phyloP scores from a whole-genome alignment of 306 rosid species.

The Vigna nakashimae region DNA sequence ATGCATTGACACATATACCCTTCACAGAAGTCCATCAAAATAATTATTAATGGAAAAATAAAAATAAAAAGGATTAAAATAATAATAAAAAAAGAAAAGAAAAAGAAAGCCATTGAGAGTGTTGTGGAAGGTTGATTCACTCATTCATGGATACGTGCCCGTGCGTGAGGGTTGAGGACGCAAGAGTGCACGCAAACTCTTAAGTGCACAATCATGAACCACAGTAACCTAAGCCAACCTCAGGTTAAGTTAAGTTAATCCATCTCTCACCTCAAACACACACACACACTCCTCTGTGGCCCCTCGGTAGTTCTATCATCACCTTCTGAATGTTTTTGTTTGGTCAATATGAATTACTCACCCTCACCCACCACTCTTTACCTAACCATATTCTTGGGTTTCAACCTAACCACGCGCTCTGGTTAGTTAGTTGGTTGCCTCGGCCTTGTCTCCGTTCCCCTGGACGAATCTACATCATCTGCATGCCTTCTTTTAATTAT shows the following conservation, averaged over 20 bases:
- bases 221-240: conserved; percentile 28
- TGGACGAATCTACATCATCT: conserved; percentile 45
- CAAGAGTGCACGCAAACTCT: conserved; percentile 72
- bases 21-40: conserved; percentile 37
- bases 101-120: not conserved
- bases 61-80: not conserved
- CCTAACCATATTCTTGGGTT: conserved; percentile 42
- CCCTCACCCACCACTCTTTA: conserved; percentile 26
- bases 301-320: conserved; percentile 43
- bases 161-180: conserved; percentile 47
- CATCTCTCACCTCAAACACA: no score
- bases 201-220: conserved; percentile 68
- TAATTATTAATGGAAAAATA: not conserved
- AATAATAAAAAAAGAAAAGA: not conserved
- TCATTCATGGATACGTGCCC: conserved; percentile 51
- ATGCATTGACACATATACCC: conserved; percentile 64
- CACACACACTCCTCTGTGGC: conserved; percentile 15
- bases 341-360: conserved; percentile 41
- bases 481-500: not conserved
- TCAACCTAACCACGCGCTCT: conserved; percentile 34
- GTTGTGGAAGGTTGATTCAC: conserved; percentile 38
- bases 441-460: conserved; percentile 48
- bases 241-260: conserved; percentile 15
- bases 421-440: conserved; percentile 29
- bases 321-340: conserved; percentile 33